These are phyloP conservation scores for Trematosphaeria pertusa DNA, from an alignment of 2,329 filamentous ascomycete genomes.

Conservation along the genomic window DNA sequence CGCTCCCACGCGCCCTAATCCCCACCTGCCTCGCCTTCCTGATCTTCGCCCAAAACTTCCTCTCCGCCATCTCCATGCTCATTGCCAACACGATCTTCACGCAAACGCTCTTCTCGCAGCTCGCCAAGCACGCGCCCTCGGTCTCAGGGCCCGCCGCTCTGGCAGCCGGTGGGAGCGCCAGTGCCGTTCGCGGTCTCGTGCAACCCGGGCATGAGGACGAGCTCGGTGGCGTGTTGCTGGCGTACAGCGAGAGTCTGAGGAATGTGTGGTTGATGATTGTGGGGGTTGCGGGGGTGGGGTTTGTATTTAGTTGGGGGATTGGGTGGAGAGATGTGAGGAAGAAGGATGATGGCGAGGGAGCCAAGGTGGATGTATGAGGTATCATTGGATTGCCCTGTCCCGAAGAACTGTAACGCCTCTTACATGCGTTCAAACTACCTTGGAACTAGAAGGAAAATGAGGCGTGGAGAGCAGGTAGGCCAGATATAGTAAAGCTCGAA, in stretches of 20 bases:
- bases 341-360: constrained; percentile 13
- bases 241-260: constrained; percentile 30
- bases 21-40: constrained; percentile 41
- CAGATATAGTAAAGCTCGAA: too few species aligned
- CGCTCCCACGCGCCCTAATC: constrained; percentile 32
- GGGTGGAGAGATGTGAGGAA: constrained; percentile 34
- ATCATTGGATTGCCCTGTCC: too few species aligned
- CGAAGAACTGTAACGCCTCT: too few species aligned
- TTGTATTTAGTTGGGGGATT: constrained; percentile 26
- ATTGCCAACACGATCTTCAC: constrained; percentile 38
- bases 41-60: constrained; percentile 47
- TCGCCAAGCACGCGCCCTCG: constrained; percentile 30
- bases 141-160: constrained; percentile 28
- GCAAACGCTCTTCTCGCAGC: constrained; percentile 23
- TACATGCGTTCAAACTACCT: too few species aligned
- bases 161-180: constrained; percentile 31
- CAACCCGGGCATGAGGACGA: constrained; percentile 20
- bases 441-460: too few species aligned
- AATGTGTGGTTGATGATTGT: constrained; percentile 35
- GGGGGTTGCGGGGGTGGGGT: constrained; percentile 17
- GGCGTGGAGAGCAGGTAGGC: too few species aligned
- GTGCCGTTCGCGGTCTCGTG: constrained; percentile 29
- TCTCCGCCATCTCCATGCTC: constrained; percentile 37
- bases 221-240: constrained; percentile 27
- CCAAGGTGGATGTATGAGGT: too few species aligned